Evolutionary conservation across 2,329 filamentous ascomycete genomes (phyloP).

Genomic region (Berkeleyomyces rouxiae): DNA sequence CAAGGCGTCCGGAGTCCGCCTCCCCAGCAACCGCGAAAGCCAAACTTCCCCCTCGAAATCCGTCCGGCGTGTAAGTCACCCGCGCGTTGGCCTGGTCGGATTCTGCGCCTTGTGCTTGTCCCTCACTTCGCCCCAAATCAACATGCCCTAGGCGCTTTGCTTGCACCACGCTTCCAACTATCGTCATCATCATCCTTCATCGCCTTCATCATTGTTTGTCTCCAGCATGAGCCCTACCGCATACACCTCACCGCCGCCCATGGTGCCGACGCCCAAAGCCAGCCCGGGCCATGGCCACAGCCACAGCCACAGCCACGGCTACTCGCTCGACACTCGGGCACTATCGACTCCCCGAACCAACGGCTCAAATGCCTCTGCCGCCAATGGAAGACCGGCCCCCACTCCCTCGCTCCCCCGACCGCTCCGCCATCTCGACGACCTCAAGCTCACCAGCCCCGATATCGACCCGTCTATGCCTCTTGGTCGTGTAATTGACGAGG

Average conservation of each 20-base stretch:
- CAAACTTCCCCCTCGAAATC: not conserved
- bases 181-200: no score
- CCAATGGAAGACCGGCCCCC: slow-evolving; percentile 17
- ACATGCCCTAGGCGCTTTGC: not conserved
- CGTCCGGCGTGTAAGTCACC: not conserved
- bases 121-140: not conserved
- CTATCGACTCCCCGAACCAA: slow-evolving; percentile 19
- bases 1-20: not conserved
- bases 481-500: slow-evolving; percentile 35
- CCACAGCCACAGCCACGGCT: slow-evolving; percentile 13
- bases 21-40: not conserved
- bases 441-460: slow-evolving; percentile 30
- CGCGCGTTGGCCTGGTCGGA: not conserved
- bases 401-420: slow-evolving; percentile 13
- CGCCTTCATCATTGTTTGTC: not conserved
- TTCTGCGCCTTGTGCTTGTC: not conserved
- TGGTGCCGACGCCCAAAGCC: not conserved
- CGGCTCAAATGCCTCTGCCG: slow-evolving; percentile 17
- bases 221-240: slow-evolving; percentile 9
- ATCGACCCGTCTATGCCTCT: slow-evolving; percentile 34
- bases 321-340: slow-evolving; percentile 21
- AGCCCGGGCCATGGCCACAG: not conserved
- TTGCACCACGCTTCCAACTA: not conserved
- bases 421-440: slow-evolving; percentile 37
- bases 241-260: slow-evolving; percentile 3